Conservation (phyloP, 441 rosid species). For the Biscutella auriculata region DNA sequence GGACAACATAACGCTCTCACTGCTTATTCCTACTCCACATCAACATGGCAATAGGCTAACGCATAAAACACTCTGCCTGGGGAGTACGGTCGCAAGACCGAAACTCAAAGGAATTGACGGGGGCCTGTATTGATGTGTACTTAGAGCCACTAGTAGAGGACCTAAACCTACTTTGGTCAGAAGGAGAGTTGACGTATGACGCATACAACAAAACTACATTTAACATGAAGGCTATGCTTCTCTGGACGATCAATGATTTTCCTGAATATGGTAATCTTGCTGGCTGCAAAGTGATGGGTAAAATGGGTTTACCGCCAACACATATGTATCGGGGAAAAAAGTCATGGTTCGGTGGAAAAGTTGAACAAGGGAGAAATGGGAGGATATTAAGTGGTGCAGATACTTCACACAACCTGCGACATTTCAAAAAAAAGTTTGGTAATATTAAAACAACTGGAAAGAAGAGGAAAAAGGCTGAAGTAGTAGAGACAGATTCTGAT, state of each 20-base stretch:
- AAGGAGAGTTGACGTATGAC: background rate
- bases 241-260: background rate
- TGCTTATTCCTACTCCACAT: too few species aligned
- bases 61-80: too few species aligned
- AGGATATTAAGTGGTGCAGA: background rate
- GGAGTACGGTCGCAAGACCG: too few species aligned
- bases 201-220: background rate
- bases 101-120: too few species aligned
- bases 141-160: background rate
- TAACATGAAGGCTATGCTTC: background rate
- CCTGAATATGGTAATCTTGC: background rate
- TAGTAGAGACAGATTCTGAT: too few species aligned
- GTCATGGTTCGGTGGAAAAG: too few species aligned
- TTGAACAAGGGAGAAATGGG: too few species aligned
- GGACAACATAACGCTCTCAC: too few species aligned
- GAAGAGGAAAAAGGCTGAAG: background rate
- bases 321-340: background rate
- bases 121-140: too few species aligned
- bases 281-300: background rate
- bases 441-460: too few species aligned
- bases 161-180: background rate
- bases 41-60: too few species aligned
- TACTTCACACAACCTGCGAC: background rate
- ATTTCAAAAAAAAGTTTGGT: background rate
- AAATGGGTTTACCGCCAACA: background rate